Percentiles rank a stretch among this genome's conserved stretches.
Conservation (phyloP, 441 rosid genomes). For the Brassica balearica region DNA sequence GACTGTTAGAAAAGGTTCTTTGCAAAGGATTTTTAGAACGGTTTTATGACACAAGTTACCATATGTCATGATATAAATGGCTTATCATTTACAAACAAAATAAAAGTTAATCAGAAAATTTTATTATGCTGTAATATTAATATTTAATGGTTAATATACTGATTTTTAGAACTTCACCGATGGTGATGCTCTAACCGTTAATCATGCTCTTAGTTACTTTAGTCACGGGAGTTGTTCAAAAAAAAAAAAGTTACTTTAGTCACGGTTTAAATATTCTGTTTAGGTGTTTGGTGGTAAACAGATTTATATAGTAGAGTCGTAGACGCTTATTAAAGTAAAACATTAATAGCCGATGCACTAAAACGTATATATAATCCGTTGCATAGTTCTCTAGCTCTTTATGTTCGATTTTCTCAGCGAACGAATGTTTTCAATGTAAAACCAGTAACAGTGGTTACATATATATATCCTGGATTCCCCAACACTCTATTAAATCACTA, state of each 20-base stretch:
- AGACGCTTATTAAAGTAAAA: background rate
- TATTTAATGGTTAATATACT: no score
- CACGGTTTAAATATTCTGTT: background rate
- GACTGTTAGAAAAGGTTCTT: no score
- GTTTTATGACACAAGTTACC: no score
- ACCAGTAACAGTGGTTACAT: conserved; percentile 1
- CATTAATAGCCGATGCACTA: background rate
- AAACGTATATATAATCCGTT: background rate
- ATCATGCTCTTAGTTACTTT: no score
- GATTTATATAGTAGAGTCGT: background rate
- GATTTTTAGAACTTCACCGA: no score
- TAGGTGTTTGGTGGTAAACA: background rate
- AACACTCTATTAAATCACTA: background rate
- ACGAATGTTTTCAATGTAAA: background rate
- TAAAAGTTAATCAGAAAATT: no score
- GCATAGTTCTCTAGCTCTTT: background rate
- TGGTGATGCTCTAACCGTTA: no score
- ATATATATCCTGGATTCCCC: background rate
- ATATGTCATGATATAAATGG: no score
- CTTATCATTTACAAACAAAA: no score
- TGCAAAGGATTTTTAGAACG: no score
- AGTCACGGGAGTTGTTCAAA: no score
- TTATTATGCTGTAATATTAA: no score
- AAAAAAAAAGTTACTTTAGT: background rate
- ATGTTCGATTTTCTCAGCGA: background rate